A percentile compares a stretch with the other conserved stretches of the same genome.
Conservation (phyloP, 306 rosid genomes). For the Abrus precatorius region DNA sequence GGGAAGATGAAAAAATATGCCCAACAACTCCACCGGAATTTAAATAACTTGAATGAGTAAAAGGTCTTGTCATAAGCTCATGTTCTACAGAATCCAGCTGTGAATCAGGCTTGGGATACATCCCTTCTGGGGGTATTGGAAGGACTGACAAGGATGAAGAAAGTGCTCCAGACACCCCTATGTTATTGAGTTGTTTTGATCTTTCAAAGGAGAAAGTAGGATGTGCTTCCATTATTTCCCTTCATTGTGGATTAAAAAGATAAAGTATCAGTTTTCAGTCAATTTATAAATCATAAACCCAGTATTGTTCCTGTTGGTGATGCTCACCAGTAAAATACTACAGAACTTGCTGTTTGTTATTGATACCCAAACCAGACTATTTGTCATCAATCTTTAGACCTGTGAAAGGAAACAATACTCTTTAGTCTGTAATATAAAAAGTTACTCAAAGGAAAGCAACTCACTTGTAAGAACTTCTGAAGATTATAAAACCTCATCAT, state of each 20-base stretch:
- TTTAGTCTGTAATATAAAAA: constrained; percentile 19
- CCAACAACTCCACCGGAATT: constrained; percentile 72
- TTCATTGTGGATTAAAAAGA: constrained; percentile 42
- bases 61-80: constrained; percentile 59
- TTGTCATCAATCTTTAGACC: constrained; percentile 58
- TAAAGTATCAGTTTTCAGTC: constrained; percentile 43
- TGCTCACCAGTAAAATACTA: constrained; percentile 55
- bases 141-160: constrained; percentile 71
- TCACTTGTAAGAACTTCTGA: constrained; percentile 12
- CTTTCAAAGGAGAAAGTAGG: constrained; percentile 67
- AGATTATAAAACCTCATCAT: constrained; percentile 35
- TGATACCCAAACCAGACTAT: constrained; percentile 44
- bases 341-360: constrained; percentile 48
- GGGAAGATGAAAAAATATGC: constrained; percentile 75
- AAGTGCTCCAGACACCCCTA: constrained; percentile 68
- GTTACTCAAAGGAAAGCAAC: constrained; percentile 43
- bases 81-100: constrained; percentile 65
- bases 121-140: constrained; percentile 66
- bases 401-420: constrained; percentile 40
- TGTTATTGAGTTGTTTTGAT: constrained; percentile 62
- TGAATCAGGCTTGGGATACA: constrained; percentile 66
- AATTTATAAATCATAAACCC: constrained; percentile 28
- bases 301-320: constrained; percentile 2
- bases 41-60: constrained; percentile 58
- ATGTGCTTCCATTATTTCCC: constrained; percentile 78